Base-by-base conservation (phyloP, 768 basidiomycete species). In the Rhodosporidiobolus sp. region DNA sequence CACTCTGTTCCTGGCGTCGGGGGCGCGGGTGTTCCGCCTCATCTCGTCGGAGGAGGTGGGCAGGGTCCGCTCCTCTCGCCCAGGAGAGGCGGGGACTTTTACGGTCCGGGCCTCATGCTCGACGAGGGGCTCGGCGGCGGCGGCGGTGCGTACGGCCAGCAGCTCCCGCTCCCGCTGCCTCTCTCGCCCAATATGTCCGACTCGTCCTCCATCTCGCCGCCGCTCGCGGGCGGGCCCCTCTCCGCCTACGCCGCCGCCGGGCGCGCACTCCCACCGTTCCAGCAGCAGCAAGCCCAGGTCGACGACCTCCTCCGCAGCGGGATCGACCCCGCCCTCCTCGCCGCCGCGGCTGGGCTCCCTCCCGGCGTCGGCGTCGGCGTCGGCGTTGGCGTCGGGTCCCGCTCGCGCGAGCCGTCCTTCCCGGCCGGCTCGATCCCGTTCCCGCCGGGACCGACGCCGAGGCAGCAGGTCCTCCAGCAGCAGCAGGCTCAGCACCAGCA, bases 1-100 rank as follows among this genome's bases (percentile, higher is more conserved):
- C 88, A 91, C 79, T 86, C 88, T 1, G 85, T 88, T 2, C 76
- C 83, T 46, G 83, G 35, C 82, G 77, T 6, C 24, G 55, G 26
- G 49, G 4, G 12, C 50, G 62, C 49, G n/a, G n/a, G n/a, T n/a
- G n/a, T n/a, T n/a, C n/a, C 30, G 9, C 30, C 6, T 20, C 30
- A 12, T 4, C 30, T 6, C 16, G 7, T 16, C 24, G 20, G 28
- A 7, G 9, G 45, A 20, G 20, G 24, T 22, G n/a, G 5, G 17
- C 16, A 30, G 10, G n/a, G n/a, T n/a, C 22, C 16, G 34, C 34
- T 10, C 30, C 48, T 34, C 4, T 32, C 4, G 30, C 49, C 16
- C 16, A 30, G 45, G 11, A 20, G 68, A n/a, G n/a, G n/a, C n/a
- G n/a, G n/a, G 30, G 48, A 5, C 17, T 17, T 11, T 48, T n/a